Conservation (phyloP, 495 filamentous ascomycete genomes). For the Penicillium turbatum region DNA sequence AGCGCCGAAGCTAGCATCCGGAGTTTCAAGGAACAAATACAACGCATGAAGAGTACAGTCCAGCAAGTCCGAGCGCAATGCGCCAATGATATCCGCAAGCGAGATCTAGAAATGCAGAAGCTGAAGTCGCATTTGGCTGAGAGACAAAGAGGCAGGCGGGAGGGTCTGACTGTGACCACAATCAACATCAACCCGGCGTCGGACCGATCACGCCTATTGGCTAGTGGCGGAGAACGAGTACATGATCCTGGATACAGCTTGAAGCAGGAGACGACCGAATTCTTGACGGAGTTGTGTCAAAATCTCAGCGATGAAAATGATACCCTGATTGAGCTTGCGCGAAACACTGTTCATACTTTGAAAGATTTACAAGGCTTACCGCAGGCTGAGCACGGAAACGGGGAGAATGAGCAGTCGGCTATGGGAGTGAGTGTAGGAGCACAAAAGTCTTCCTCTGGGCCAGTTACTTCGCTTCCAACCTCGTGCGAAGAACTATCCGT, state of each 20-base stretch:
- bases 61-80: conserved; percentile 81
- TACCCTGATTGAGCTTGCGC: conserved; percentile 65
- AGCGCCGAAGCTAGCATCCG: conserved; percentile 66
- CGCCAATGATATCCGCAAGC: conserved; percentile 86
- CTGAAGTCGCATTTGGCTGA: conserved; percentile 79
- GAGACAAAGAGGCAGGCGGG: conserved; percentile 46
- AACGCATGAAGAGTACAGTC: conserved; percentile 68
- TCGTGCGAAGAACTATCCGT: conserved; percentile 68
- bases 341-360: conserved; percentile 65
- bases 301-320: conserved; percentile 94
- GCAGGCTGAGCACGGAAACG: conserved; percentile 33
- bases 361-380: conserved; percentile 76
- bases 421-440: conserved; percentile 36
- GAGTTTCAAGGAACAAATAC: conserved; percentile 73
- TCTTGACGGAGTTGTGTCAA: conserved; percentile 83
- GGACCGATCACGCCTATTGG: conserved; percentile 26
- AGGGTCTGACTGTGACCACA: conserved; percentile 47
- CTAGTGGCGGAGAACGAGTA: conserved; percentile 43
- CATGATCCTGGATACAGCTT: conserved; percentile 65
- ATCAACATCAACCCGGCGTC: conserved; percentile 45
- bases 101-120: conserved; percentile 81
- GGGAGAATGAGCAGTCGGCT: conserved; percentile 33
- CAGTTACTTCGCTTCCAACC: conserved; percentile 43
- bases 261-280: conserved; percentile 83
- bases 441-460: conserved; percentile 25